These are phyloP conservation scores for Amanita rubescens DNA, from an alignment of 768 basidiomycete species.

Conservation along the genomic window DNA sequence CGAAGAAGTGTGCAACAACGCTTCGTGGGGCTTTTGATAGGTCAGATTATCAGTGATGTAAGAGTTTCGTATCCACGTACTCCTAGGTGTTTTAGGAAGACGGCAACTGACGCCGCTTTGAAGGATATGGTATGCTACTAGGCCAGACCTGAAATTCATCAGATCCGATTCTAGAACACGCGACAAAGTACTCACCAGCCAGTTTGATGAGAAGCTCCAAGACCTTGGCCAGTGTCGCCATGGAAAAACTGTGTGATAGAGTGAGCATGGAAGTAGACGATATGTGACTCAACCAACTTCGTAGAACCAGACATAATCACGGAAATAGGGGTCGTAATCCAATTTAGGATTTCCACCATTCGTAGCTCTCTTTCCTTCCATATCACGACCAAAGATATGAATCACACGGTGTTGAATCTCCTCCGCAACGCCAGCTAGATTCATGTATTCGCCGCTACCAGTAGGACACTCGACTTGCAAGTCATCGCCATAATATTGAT, in stretches of 20 bases:
- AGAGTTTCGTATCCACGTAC: constrained; percentile 36
- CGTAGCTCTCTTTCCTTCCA: constrained; percentile 77
- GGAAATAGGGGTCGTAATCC: constrained; percentile 90
- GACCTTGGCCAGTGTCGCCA: constrained; percentile 83
- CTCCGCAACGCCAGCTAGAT: constrained; percentile 87
- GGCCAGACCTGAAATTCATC: constrained; percentile 57
- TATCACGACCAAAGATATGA: constrained; percentile 94
- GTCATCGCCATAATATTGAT: constrained; percentile 94
- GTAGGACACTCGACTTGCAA: constrained; percentile 92
- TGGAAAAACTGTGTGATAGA: constrained; percentile 75
- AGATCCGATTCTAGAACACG: neutral
- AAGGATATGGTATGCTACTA: constrained; percentile 86
- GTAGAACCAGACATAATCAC: constrained; percentile 95
- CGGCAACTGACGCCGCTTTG: constrained; percentile 87
- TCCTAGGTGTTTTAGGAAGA: constrained; percentile 89
- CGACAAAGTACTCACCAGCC: constrained; percentile 63
- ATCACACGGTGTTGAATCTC: constrained; percentile 99
- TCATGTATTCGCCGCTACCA: constrained; percentile 96
- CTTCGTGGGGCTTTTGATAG: constrained; percentile 66
- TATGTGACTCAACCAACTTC: constrained; percentile 45
- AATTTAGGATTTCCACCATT: constrained; percentile 87
- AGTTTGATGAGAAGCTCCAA: constrained; percentile 97
- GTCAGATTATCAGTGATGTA: neutral
- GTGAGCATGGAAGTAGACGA: neutral
- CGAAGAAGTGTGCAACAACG: constrained; percentile 88